phyloP scores from a whole-genome alignment of 345 rosid genomes.

The Mangifera indica region DNA sequence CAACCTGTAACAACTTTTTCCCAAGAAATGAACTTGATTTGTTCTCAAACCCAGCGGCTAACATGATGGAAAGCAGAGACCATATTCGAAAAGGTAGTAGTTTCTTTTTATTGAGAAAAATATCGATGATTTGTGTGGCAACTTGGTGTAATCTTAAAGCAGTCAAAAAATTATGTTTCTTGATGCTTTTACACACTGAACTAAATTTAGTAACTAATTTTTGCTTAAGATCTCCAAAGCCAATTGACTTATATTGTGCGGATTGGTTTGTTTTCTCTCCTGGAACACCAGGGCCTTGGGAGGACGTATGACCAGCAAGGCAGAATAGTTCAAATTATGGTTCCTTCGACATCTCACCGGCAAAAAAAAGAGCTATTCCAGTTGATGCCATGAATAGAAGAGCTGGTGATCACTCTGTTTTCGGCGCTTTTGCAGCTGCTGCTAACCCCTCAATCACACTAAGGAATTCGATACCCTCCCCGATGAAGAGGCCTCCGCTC shows the following conservation, averaged over 20 bases:
- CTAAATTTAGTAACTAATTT: constrained; percentile 7
- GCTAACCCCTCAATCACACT: constrained; percentile 70
- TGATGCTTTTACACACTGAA: not conserved
- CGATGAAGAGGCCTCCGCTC: constrained; percentile 88
- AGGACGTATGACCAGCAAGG: constrained; percentile 87
- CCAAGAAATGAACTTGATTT: constrained; percentile 68
- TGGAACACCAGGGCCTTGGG: constrained; percentile 92
- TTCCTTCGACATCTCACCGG: constrained; percentile 73
- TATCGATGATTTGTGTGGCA: constrained; percentile 6
- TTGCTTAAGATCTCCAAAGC: constrained; percentile 50
- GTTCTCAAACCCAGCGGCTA: constrained; percentile 58
- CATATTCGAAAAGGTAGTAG: constrained; percentile 66
- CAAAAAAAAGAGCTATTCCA: constrained; percentile 47
- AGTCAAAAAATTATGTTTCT: constrained; percentile 6
- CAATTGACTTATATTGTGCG: constrained; percentile 79
- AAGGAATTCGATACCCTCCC: constrained; percentile 87
- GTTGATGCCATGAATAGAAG: constrained; percentile 63
- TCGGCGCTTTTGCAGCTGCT: constrained; percentile 44
- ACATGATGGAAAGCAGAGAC: constrained; percentile 66
- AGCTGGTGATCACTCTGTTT: constrained; percentile 41
- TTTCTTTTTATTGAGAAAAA: constrained; percentile 4
- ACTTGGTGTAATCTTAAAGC: not conserved
- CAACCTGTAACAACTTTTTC: constrained; percentile 69
- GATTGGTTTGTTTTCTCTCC: constrained; percentile 82
- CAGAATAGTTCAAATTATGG: constrained; percentile 71